Percentiles rank a stretch among this genome's conserved stretches.
These are phyloP conservation scores for Saccharomyces paradoxus DNA, from an alignment of 805 yeast genomes.

Conservation along the genomic window DNA sequence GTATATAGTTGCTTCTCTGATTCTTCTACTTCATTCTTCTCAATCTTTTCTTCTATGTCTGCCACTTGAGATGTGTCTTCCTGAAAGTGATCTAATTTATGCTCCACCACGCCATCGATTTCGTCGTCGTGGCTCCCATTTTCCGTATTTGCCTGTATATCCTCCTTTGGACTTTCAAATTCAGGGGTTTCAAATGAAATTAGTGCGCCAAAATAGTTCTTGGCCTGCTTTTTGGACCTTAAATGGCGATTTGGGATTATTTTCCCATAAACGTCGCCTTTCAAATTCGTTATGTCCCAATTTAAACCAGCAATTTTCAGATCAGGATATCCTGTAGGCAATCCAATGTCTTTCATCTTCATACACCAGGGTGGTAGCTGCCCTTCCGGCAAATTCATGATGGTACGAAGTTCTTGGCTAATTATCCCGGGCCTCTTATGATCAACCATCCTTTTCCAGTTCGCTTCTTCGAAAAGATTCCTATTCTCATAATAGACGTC, in stretches of 20 bases:
- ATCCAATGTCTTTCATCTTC: slow-evolving; percentile 60
- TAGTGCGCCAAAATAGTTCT: slow-evolving; percentile 29
- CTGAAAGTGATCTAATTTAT: neutral
- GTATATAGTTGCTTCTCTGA: neutral
- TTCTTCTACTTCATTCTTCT: neutral
- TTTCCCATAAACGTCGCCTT: slow-evolving; percentile 30
- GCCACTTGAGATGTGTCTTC: neutral
- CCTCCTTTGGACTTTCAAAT: slow-evolving; percentile 15
- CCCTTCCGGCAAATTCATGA: slow-evolving; percentile 56
- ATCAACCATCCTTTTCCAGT: slow-evolving; percentile 26
- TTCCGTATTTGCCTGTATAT: slow-evolving; percentile 12
- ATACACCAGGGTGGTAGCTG: slow-evolving; percentile 73
- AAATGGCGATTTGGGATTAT: slow-evolving; percentile 10
- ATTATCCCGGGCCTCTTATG: slow-evolving; percentile 59
- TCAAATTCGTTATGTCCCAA: slow-evolving; percentile 34
- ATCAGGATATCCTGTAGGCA: slow-evolving; percentile 75
- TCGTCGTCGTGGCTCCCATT: slow-evolving; percentile 8
- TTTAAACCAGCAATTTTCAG: slow-evolving; percentile 50
- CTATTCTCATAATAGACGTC: slow-evolving; percentile 75
- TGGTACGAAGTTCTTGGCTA: slow-evolving; percentile 52
- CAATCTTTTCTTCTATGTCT: neutral
- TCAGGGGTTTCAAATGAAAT: slow-evolving; percentile 23
- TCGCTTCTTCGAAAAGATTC: slow-evolving; percentile 42
- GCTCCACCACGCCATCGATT: neutral
- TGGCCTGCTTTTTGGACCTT: slow-evolving; percentile 3